A percentile compares a stretch with the other conserved stretches of the same genome.
These are phyloP conservation scores for Pinus albicaulis DNA, from an alignment of 75 land plant genomes.

Conservation along the genomic window DNA sequence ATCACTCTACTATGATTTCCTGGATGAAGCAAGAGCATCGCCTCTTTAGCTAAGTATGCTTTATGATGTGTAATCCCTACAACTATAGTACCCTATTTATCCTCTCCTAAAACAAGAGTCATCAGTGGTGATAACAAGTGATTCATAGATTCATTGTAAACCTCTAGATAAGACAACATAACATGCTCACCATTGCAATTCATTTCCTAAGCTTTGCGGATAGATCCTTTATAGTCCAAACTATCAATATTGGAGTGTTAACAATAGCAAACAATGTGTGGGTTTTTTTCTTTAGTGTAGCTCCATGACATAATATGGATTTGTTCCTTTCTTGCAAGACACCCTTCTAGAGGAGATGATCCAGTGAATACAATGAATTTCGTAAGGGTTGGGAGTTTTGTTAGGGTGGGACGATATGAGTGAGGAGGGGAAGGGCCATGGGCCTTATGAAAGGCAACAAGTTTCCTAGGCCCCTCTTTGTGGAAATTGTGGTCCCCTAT, in stretches of 20 bases:
- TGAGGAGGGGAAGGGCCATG: too few species aligned
- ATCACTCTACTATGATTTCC: conserved; percentile 20
- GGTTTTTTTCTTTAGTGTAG: conserved; percentile 32
- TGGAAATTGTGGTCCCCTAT: too few species aligned
- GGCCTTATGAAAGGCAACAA: too few species aligned
- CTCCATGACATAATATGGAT: conserved; percentile 30
- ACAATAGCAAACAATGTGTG: conserved; percentile 29
- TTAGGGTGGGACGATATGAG: too few species aligned
- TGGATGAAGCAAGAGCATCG: conserved; percentile 22
- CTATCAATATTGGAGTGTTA: conserved; percentile 18
- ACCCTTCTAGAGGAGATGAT: too few species aligned
- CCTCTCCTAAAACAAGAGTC: conserved; percentile 14
- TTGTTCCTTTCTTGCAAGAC: conserved; percentile 19
- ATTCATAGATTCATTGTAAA: conserved; percentile 27
- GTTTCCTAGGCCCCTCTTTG: too few species aligned
- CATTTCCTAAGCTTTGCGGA: conserved; percentile 17
- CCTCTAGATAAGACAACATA: conserved; percentile 20
- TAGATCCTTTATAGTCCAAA: conserved; percentile 17
- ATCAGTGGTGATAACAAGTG: conserved; percentile 23
- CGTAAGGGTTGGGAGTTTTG: too few species aligned
- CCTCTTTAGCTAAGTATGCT: conserved; percentile 18
- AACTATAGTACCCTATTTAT: conserved; percentile 21
- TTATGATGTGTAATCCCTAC: conserved; percentile 16
- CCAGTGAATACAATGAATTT: too few species aligned
- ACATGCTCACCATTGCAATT: conserved; percentile 7